Conservation (phyloP, 2,329 filamentous ascomycete genomes). For the Colletotrichum chlorophyti region DNA sequence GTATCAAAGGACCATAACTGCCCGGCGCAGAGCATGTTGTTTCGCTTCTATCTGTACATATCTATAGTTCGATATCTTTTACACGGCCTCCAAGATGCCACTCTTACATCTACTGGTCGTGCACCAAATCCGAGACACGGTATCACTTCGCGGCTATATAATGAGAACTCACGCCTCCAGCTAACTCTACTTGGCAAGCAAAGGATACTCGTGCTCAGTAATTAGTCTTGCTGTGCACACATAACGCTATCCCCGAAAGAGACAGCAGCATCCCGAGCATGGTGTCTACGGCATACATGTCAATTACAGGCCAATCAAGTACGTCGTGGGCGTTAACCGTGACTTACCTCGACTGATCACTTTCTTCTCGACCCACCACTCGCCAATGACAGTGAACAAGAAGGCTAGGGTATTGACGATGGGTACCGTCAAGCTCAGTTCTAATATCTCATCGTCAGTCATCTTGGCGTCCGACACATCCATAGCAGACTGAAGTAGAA, state of each 20-base stretch:
- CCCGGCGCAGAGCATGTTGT: conserved; percentile 12
- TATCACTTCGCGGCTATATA: background rate
- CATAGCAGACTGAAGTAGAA: too few species aligned
- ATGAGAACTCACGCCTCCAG: background rate
- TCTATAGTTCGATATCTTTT: background rate
- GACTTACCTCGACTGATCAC: conserved; percentile 79
- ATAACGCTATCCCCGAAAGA: conserved; percentile 80
- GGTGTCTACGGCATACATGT: conserved; percentile 64
- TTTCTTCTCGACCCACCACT: conserved; percentile 94
- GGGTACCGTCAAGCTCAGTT: conserved; percentile 90
- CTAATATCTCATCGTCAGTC: conserved; percentile 51
- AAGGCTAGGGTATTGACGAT: conserved; percentile 96
- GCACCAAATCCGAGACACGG: conserved; percentile 12
- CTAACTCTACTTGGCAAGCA: conserved; percentile 1
- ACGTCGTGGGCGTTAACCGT: background rate
- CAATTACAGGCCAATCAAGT: conserved; percentile 11
- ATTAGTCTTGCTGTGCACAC: conserved; percentile 71
- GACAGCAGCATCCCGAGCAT: conserved; percentile 84
- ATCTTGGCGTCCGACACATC: too few species aligned
- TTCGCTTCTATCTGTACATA: background rate
- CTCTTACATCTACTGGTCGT: background rate
- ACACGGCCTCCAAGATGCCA: conserved; percentile 2
- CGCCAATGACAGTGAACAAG: conserved; percentile 91
- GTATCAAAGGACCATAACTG: background rate
- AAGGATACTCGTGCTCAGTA: background rate